Base-by-base conservation (phyloP, 495 filamentous ascomycete species). In the Trichoderma gamsii region DNA sequence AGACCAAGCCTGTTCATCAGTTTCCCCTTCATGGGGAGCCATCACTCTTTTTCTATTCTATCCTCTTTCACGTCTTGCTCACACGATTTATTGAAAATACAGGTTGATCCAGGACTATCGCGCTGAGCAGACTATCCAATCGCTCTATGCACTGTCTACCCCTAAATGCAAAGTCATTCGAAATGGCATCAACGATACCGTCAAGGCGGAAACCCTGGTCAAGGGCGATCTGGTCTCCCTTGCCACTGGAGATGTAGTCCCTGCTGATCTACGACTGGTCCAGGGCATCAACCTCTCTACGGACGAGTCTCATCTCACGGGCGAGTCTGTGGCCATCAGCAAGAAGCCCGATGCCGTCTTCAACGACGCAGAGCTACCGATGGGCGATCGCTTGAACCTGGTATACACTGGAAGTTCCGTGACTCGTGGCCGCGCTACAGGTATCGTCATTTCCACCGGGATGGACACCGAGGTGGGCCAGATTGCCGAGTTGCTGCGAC, bases 101-200 rank as follows among this genome's bases (percentile, higher is more conserved):
- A 78, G 83, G 41, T 90, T 92, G 73, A 78, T 85, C 66, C 89
- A 92, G 75, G 90, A 92, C 69, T 92, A 87, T 70, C 81, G 84
- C 56, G 90, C 90, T 9, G 89, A 90, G 74, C 86, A 90, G 78
- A 89, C 85, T 12, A 91, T 92, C 77, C 81, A 91, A 70, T 89
- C 87, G 16, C 79, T 92, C 18, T 81, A 87, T 51, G 82, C 83
- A 51, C 79, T 92, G 4, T 88, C 87, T 11, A 88, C 90, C 15
- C 90, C 90, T 16, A 83, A 86, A 66, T 90, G 88, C 70, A 85
- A 81, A 65, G 88, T 87, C 44, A 76, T 92, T 29, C 86, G 90
- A 21, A 74, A 77, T 32, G 86, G 86, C 7, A 76, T 83, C 63
- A 76, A 82, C 67, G 76, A 79, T 65, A 84, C 79, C 43, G 76